Base-by-base conservation (phyloP, 495 filamentous ascomycete genomes). In the Staphylotrichum longicolle region DNA sequence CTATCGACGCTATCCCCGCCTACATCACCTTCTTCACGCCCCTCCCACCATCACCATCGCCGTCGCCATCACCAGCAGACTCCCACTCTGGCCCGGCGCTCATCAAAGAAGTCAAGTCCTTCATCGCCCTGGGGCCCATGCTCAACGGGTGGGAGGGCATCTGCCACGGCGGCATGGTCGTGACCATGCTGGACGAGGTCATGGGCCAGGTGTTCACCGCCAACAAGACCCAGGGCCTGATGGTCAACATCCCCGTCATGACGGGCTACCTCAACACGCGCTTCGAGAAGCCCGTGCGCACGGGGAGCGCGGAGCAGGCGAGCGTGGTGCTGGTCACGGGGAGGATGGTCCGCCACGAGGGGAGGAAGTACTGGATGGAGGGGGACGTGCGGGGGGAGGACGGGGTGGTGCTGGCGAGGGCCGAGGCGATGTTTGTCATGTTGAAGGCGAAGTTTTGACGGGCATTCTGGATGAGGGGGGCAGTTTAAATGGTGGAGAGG, bases 121-220 rank as follows among this genome's bases (percentile, higher is more conserved):
- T 86, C 20, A 48, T 86, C 12, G 80, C 77, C 8, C 71, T 86
- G 4, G 83, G 82, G n/a, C 71, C 71, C 9, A 79, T 77, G 37
- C 57, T 90, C 57, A 84, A 86, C 65, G 86, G 86, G 2, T 80
- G 80, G 61, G 72, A 80, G n/a, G 71, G 77, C 14, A 75, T 84
- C 30, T 74, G 78, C 35, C 86, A 89, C 68, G 86, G 86, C 15
- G 86, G 85, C 20, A 77, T 86, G 46, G 76, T 85, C 20, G 78
- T 78, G n/a, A 78, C 82, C 2, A 70, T 90, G 32, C 64, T 89
- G 35, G 85, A 87, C 61, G 72, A 75, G 63, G 70, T 72, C 5
- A 78, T 81, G 65, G 84, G 85, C 1, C 73, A 82, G 11, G 60
- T 86, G 11, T 67, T 83, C 5, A 68, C 74, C 12, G 54, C 77